Evolutionary conservation across 331 rosid genomes (phyloP).

Genomic region (Pyracantha coccinea): DNA sequence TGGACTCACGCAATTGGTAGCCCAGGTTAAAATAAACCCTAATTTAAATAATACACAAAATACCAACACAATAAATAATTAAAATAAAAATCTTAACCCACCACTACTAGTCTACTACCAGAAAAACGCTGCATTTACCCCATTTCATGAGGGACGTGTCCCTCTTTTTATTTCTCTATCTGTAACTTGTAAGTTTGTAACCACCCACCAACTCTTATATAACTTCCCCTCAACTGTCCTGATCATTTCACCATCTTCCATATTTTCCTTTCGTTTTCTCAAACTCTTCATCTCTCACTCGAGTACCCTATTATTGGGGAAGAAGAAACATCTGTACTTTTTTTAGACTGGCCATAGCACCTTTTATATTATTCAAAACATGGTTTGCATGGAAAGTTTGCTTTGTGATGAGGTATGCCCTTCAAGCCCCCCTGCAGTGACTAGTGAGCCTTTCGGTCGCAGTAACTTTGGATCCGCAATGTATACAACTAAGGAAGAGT

Average conservation of each 20-base stretch:
- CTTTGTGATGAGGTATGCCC: conserved; percentile 48
- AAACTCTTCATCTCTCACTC: not conserved
- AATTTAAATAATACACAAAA: not conserved
- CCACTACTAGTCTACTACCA: not conserved
- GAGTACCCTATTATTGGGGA: not conserved
- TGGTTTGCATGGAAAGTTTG: conserved; percentile 28
- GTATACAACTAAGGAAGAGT: conserved; percentile 13
- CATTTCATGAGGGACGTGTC: conserved; percentile 47
- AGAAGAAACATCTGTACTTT: not conserved
- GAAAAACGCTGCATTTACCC: conserved; percentile 43
- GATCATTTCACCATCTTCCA: not conserved
- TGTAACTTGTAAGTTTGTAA: not conserved
- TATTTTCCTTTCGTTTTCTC: not conserved
- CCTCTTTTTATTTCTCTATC: conserved; percentile 23
- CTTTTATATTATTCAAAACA: not conserved
- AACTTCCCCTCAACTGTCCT: not conserved
- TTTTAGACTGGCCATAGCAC: not conserved
- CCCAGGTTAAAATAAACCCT: not conserved
- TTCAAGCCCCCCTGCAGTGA: conserved; percentile 3
- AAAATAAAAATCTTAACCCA: not conserved
- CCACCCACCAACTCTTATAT: not conserved
- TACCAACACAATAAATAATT: not conserved
- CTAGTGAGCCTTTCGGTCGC: not conserved
- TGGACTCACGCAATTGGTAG: conserved; percentile 40
- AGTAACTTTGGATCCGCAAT: not conserved